Base-by-base conservation (phyloP, 2,329 filamentous ascomycete species). In the Mollisiaceae sp. region DNA sequence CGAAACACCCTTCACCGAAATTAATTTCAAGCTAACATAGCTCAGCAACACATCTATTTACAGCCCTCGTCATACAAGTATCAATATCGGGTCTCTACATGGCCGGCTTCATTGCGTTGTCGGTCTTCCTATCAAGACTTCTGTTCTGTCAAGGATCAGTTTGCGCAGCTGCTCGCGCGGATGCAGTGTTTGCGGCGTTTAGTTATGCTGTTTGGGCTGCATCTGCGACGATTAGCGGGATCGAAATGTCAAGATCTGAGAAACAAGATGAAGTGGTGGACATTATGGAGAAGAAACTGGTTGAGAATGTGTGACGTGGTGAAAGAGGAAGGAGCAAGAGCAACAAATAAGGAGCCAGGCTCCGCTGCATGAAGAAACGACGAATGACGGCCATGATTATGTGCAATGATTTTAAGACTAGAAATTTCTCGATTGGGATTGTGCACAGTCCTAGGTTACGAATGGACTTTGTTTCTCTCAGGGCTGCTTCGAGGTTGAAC, bases 131-230 rank as follows among this genome's bases (percentile, higher is more conserved):
- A 1, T 35, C 24, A 12, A 32, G 41, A 36, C 60, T 62, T 45
- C 35, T 27, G 24, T 62, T 38, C 54, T 62, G 60, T 27, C 38
- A 62, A 22, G 60, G 60, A 2, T 24, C 32, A 36, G 43, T 62
- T 11, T 62, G 60, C 22, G 45, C n/a, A 11, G 54, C 60, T 18
- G 52, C 60, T 32, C 55, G 47, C 22, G 52, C 22, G 15, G 60
- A 62, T 39, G 60, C 60, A n/a, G 60, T 62, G 22, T 62, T 62
- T 52, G 60, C 52, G 4, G 54, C 60, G 1, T 36, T 62, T 12
- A 62, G 60, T 18, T 62, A 24, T 39, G 41, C 18, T 1, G 60
- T 50, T 1, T 62, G 60, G 60, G n/a, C 45, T 15, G 60, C 39
- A 4, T 62, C 60, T 12, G 38, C 54, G 5, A 50, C 54, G 2